Evolutionary conservation across 352 stramenopile genomes (phyloP).

Genomic region (Phytopythium cucurbitacearum): DNA sequence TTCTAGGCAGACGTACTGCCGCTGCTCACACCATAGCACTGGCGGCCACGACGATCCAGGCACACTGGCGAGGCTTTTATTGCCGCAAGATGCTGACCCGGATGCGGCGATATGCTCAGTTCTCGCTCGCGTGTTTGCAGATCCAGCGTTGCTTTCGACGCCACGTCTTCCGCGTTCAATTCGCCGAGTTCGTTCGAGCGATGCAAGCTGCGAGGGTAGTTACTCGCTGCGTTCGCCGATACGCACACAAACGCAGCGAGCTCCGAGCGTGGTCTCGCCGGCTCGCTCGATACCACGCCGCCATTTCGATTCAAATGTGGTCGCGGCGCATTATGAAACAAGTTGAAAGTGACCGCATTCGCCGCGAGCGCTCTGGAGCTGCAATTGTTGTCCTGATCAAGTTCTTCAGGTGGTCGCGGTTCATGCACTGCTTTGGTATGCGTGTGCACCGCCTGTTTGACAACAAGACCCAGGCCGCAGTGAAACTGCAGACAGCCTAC

Average conservation of each 20-base stretch:
- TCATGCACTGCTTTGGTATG: constrained; percentile 28
- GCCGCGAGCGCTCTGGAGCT: not conserved
- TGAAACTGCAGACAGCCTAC: constrained; percentile 55
- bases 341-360: too few relatives aligned
- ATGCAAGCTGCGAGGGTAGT: constrained; percentile 38
- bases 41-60: constrained; percentile 32
- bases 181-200: constrained; percentile 14
- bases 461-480: constrained; percentile 23
- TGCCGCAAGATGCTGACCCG: constrained; percentile 40
- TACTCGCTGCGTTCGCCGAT: constrained; percentile 25
- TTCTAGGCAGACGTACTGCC: constrained; percentile 20
- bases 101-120: constrained; percentile 25
- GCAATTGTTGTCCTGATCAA: constrained; percentile 8
- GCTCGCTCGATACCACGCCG: constrained; percentile 49
- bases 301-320: constrained; percentile 54
- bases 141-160: constrained; percentile 40
- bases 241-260: constrained; percentile 29
- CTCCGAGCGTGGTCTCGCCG: constrained; percentile 34
- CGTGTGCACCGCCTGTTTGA: constrained; percentile 27
- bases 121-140: constrained; percentile 18
- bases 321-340: constrained; percentile 9
- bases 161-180: constrained; percentile 29
- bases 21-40: constrained; percentile 19
- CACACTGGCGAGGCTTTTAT: constrained; percentile 43
- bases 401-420: constrained; percentile 42